Percentiles rank a stretch among this genome's conserved stretches.
Conservation (phyloP, 2,329 filamentous ascomycete genomes). For the Taxawa tesnikishii region DNA sequence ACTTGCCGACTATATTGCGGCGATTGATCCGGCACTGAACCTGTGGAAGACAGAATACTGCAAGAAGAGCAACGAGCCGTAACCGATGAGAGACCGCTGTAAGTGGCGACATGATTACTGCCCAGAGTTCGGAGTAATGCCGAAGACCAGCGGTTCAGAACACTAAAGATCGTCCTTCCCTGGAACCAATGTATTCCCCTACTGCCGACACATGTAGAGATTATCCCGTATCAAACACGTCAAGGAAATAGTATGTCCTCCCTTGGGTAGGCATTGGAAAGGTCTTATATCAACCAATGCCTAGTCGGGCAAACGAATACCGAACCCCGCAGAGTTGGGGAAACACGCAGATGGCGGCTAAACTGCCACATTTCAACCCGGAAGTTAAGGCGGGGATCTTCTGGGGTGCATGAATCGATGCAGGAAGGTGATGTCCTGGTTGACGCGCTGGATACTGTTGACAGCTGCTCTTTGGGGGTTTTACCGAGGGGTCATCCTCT, state of each 20-base stretch:
- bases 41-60: background rate
- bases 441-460: no score
- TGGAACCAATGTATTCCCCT: background rate
- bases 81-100: background rate
- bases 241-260: background rate
- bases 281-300: background rate
- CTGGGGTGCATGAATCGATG: background rate
- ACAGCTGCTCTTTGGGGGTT: background rate
- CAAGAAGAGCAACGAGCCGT: background rate
- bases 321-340: background rate
- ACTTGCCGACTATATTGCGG: slow-evolving; percentile 19
- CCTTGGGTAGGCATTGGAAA: background rate
- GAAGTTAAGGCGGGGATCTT: background rate
- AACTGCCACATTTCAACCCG: background rate
- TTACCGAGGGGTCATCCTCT: background rate
- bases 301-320: background rate
- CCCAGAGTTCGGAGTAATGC: no score
- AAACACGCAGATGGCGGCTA: background rate
- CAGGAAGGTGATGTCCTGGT: no score
- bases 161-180: no score
- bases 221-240: background rate
- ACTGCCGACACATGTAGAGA: background rate
- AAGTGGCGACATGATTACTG: background rate
- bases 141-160: no score
- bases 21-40: slow-evolving; percentile 14